Conservation (phyloP, 768 basidiomycete genomes). For the Suillus cothurnatus region DNA sequence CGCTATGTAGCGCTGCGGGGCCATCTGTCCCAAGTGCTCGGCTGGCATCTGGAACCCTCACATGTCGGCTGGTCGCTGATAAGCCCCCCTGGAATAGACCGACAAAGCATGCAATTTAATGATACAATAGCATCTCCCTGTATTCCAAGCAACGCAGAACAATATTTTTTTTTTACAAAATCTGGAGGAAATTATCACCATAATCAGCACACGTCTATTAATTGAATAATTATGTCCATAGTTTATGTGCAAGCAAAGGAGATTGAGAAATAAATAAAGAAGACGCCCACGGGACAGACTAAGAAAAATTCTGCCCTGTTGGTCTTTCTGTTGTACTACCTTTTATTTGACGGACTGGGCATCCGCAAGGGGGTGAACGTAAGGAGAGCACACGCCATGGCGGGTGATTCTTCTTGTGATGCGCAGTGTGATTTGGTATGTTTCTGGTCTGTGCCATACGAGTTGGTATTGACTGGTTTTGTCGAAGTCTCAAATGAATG, state of each 20-base stretch:
- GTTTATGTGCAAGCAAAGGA: background rate
- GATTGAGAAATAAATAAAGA: background rate
- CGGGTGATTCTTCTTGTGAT: background rate
- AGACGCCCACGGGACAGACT: background rate
- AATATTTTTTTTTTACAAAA: background rate
- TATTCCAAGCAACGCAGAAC: background rate
- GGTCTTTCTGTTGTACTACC: background rate
- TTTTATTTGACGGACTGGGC: background rate
- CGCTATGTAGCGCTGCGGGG: no score
- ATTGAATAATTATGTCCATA: background rate
- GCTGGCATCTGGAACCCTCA: background rate
- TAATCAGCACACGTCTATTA: background rate
- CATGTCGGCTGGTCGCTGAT: background rate
- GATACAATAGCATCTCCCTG: background rate
- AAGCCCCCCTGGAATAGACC: background rate
- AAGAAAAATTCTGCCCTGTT: background rate
- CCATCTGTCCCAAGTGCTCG: background rate
- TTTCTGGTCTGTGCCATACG: background rate
- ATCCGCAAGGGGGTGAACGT: background rate
- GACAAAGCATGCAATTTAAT: background rate
- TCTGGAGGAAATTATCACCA: background rate
- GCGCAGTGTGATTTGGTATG: background rate
- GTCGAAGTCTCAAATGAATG: no score
- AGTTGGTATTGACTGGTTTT: no score
- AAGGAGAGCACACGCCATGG: background rate